Conservation (phyloP, 371 early-diverging fungal species). For the Syncephalastrum sp. region DNA sequence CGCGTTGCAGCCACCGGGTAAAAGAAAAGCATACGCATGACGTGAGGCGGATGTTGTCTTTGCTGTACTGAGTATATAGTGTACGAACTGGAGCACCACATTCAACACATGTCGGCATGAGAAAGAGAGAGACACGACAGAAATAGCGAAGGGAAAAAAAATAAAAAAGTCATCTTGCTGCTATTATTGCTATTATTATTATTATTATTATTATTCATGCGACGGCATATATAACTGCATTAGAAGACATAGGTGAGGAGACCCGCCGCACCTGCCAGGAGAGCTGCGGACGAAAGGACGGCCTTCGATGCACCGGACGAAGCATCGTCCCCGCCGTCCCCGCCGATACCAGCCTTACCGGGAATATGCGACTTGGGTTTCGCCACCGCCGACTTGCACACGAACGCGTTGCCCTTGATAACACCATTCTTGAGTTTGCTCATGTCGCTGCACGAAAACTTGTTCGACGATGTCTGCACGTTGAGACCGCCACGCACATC, state of each 20-base stretch:
- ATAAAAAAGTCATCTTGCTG: too few species aligned
- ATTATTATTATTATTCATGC: too few species aligned
- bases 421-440: constrained; percentile 29
- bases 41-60: constrained; percentile 86
- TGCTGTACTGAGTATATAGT: constrained; percentile 87
- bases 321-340: neutral
- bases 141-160: too few species aligned
- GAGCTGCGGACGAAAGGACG: too few species aligned
- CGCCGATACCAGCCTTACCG: constrained; percentile 14
- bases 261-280: too few species aligned
- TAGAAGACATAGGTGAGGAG: too few species aligned
- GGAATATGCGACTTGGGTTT: constrained; percentile 27
- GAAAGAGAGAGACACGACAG: neutral
- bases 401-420: constrained; percentile 38
- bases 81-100: constrained; percentile 77
- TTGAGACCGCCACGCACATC: constrained; percentile 48
- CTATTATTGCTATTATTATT: too few species aligned
- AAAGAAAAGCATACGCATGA: constrained; percentile 60
- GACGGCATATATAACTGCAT: too few species aligned
- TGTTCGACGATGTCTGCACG: constrained; percentile 36
- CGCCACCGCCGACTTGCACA: constrained; percentile 28
- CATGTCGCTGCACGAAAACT: constrained; percentile 33
- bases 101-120: constrained; percentile 82
- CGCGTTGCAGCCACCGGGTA: neutral
- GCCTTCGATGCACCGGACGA: too few species aligned